Percentiles rank a stretch among this genome's conserved stretches.
These are phyloP conservation scores for Leishmania arabica DNA, from an alignment of 208 protist genomes.

Conservation along the genomic window DNA sequence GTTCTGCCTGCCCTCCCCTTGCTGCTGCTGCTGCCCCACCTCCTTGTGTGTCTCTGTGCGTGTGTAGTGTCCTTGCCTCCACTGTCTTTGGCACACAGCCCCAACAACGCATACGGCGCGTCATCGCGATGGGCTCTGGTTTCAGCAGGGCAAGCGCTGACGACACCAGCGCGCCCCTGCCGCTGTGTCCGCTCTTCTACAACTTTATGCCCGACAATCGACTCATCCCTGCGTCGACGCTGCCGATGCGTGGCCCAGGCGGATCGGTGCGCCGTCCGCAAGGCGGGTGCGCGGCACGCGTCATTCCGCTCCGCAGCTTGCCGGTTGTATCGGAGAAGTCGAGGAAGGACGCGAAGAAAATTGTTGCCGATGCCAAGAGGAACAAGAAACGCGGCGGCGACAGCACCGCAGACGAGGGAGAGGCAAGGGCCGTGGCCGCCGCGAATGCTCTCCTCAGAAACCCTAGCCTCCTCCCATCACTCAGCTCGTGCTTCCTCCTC, in stretches of 20 bases:
- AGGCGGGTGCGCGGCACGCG: slow-evolving; percentile 35
- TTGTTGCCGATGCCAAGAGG: slow-evolving; percentile 6
- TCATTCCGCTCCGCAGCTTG: slow-evolving; percentile 29
- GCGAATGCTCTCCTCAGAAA: slow-evolving; percentile 24
- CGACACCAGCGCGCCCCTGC: background rate
- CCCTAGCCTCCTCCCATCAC: slow-evolving; percentile 22
- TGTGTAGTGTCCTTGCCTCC: slow-evolving; percentile 1
- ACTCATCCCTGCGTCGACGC: slow-evolving; percentile 27
- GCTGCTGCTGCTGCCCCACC: background rate
- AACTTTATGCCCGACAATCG: slow-evolving; percentile 28
- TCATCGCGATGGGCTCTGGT: slow-evolving; percentile 12
- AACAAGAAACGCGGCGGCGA: slow-evolving; percentile 6
- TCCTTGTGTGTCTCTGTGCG: background rate
- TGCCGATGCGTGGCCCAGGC: slow-evolving; percentile 21
- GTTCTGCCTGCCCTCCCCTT: background rate
- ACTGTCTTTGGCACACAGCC: background rate
- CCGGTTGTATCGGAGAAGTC: slow-evolving; percentile 24
- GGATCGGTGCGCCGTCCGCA: slow-evolving; percentile 15
- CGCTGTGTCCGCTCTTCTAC: slow-evolving; percentile 36
- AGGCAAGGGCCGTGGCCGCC: slow-evolving; percentile 17
- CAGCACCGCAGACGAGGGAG: slow-evolving; percentile 8
- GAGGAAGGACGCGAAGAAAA: slow-evolving; percentile 19
- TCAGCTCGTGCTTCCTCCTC: slow-evolving; percentile 33
- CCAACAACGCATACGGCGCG: background rate
- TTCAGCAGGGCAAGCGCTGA: background rate